Conservation (phyloP, 2,329 filamentous ascomycete genomes). For the Monosporascus sp. region DNA sequence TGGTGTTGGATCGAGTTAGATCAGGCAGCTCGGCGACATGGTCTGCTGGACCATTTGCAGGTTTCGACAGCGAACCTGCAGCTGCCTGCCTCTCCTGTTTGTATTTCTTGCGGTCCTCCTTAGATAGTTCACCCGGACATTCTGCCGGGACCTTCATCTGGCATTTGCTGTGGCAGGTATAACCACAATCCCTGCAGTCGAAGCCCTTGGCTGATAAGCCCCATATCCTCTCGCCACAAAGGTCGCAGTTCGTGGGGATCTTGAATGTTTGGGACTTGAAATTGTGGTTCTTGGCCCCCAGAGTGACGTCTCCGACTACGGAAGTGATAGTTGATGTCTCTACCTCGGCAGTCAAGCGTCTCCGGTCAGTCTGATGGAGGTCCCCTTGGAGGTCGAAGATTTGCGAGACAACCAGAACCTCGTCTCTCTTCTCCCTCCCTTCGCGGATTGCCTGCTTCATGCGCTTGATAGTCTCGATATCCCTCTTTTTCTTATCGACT, state of each 20-base stretch:
- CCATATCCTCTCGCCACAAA: slow-evolving; percentile 96
- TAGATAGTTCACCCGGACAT: slow-evolving; percentile 87
- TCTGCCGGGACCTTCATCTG: slow-evolving; percentile 98
- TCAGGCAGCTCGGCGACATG: slow-evolving; percentile 59
- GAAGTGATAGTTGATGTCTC: slow-evolving; percentile 91
- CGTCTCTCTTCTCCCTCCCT: slow-evolving; percentile 82
- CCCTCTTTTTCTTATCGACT: slow-evolving; percentile 77
- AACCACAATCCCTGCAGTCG: slow-evolving; percentile 92
- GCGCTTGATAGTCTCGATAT: slow-evolving; percentile 73
- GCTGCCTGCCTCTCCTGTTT: slow-evolving; percentile 80
- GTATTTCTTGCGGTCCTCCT: slow-evolving; percentile 92
- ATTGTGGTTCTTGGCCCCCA: slow-evolving; percentile 91
- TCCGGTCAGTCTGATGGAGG: slow-evolving; percentile 77
- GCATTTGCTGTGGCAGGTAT: slow-evolving; percentile 97
- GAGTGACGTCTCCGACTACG: slow-evolving; percentile 84
- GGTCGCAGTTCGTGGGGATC: slow-evolving; percentile 95
- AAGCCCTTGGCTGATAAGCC: slow-evolving; percentile 94
- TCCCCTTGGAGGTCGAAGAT: slow-evolving; percentile 81
- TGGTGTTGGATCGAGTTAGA: slow-evolving; percentile 76
- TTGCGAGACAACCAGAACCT: slow-evolving; percentile 77
- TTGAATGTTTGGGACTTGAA: slow-evolving; percentile 99
- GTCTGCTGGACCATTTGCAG: slow-evolving; percentile 40
- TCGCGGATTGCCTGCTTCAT: slow-evolving; percentile 72
- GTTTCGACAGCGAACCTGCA: slow-evolving; percentile 56
- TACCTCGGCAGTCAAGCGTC: slow-evolving; percentile 81